Evolutionary conservation across 306 rosid species (phyloP).

Genomic region (Trifolium dubium): DNA sequence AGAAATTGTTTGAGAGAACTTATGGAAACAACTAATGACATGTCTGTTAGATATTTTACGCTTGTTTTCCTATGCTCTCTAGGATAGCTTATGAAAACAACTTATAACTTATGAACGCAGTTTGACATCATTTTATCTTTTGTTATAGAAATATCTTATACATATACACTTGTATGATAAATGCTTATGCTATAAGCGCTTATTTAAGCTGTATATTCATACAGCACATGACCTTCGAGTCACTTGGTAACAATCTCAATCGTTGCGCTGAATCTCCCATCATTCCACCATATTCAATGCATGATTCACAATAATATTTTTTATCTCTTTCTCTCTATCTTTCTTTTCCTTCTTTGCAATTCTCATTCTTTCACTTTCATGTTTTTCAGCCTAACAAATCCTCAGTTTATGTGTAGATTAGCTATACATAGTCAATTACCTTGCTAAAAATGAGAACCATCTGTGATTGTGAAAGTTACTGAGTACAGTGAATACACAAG

Average conservation of each 20-base stretch:
- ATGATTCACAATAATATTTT: neutral
- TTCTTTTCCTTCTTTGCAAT: neutral
- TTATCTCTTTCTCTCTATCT: neutral
- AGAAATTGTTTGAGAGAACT: too few relatives aligned
- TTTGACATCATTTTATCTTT: too few relatives aligned
- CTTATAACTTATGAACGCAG: too few relatives aligned
- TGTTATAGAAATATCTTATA: too few relatives aligned
- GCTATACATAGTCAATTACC: neutral
- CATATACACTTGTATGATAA: too few relatives aligned
- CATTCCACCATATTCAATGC: neutral
- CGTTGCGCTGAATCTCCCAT: neutral
- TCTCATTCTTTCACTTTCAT: neutral
- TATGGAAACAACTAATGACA: too few relatives aligned
- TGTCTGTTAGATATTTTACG: too few relatives aligned
- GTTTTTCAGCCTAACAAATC: neutral
- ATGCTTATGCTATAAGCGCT: too few relatives aligned
- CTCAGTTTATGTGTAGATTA: neutral
- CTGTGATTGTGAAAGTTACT: neutral
- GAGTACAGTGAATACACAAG: slow-evolving; percentile 12
- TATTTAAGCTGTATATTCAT: too few relatives aligned
- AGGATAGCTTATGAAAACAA: too few relatives aligned
- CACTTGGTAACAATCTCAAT: neutral
- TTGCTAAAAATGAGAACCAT: neutral
- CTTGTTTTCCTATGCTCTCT: too few relatives aligned
- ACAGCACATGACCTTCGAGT: neutral